Percentiles rank a stretch among this genome's conserved stretches.
phyloP scores from a whole-genome alignment of 495 filamentous ascomycete genomes.

The Xylaria curta region DNA sequence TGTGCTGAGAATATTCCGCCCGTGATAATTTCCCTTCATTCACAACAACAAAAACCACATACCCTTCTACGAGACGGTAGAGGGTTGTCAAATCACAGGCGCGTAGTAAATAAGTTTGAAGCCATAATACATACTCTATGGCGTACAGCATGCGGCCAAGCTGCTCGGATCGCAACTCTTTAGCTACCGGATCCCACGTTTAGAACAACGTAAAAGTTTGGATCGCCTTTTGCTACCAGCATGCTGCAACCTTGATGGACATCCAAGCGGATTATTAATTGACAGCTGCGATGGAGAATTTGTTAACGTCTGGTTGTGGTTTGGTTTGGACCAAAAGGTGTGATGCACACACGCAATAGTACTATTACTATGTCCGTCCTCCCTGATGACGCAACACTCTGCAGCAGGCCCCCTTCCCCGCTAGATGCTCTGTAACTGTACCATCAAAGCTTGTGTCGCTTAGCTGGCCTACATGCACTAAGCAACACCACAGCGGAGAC shows the following conservation, averaged over 20 bases:
- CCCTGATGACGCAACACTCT: constrained; percentile 26
- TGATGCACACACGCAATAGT: background rate
- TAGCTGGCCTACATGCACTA: constrained; percentile 15
- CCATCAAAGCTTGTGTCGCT: constrained; percentile 20
- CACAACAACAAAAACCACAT: background rate
- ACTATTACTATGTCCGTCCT: background rate
- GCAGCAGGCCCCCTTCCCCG: constrained; percentile 21
- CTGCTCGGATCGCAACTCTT: background rate
- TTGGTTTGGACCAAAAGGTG: background rate
- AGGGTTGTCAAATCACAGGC: background rate
- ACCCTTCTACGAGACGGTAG: background rate
- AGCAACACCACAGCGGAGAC: background rate
- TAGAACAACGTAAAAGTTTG: background rate
- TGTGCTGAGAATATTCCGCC: constrained; percentile 23
- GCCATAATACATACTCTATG: background rate
- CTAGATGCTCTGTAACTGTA: constrained; percentile 15
- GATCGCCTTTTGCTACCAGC: background rate
- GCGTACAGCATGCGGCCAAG: background rate
- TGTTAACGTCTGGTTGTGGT: background rate
- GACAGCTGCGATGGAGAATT: background rate
- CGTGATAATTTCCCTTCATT: background rate
- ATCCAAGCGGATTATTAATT: background rate
- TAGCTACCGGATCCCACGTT: background rate
- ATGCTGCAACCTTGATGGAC: background rate
- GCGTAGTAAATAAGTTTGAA: background rate